Evolutionary conservation across 1,139 yeast species (phyloP), one percentile per base, ranked within the genome.

Genomic region (Kluyveromyces marxianus): DNA sequence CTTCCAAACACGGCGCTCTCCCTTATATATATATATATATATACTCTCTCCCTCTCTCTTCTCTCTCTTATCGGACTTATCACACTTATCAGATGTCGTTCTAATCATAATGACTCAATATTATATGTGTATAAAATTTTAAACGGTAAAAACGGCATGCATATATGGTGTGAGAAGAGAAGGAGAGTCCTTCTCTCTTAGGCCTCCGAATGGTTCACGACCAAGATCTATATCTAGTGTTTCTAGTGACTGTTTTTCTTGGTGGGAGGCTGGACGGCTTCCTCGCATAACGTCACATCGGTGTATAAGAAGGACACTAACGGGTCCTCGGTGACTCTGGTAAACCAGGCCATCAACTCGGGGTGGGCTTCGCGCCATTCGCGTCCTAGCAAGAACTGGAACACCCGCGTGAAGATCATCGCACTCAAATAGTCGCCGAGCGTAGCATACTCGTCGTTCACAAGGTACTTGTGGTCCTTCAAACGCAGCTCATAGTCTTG

Each of bases 351-450:
- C 70, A 80, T 71, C 63, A 79, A 66, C 62, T 77, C 76, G 53
- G 96, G 96, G 76, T 81, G 81, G 50, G 73, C 60, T 56, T 74
- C 71, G 71, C 89, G 81, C 90, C 92, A 88, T 62, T 81, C 81
- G 44, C 71, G 61, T 65, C 90, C 97, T 69, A 78, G 84, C 54
- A 87, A 67, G 69, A 63, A 60, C 56, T 75, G 69, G 74, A 85
- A 86, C 53, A 82, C 83, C 72, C 90, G 79, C 66, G 69, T 61
- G 59, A 79, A 70, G 58, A 72, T 63, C 50, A 75, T 58, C 58
- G 81, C 86, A 55, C 73, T 69, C 61, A 76, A 74, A 54, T 84
- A 59, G 69, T 89, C 97, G 63, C 95, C 96, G 53, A 81, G 66
- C 45, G 96, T 72, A 58, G 84, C 59, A 69, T 88, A 78, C 21